Percentiles rank a stretch among this genome's conserved stretches.
phyloP scores from a whole-genome alignment of 345 rosid genomes.

The Gynandropsis gynandra region DNA sequence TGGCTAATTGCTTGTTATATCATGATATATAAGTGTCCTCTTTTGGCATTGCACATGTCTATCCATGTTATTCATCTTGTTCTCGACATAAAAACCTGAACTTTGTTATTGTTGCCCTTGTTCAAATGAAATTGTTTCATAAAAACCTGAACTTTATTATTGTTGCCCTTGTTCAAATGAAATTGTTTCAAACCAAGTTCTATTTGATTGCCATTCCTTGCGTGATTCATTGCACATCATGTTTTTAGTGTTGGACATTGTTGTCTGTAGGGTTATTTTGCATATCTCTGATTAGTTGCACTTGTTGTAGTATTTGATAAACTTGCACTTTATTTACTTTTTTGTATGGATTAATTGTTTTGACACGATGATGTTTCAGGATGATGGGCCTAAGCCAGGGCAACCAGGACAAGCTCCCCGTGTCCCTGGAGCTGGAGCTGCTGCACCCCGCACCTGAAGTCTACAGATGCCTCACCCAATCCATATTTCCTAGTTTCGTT shows the following conservation, averaged over 20 bases:
- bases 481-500: too few species aligned
- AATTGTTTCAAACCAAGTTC: too few species aligned
- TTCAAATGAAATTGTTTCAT: too few species aligned
- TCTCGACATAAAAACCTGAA: too few species aligned
- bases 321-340: not conserved
- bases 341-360: not conserved
- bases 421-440: constrained; percentile 44
- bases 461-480: not conserved
- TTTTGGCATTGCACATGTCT: too few species aligned
- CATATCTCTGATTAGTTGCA: not conserved
- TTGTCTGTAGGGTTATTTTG: not conserved
- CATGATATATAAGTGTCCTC: too few species aligned
- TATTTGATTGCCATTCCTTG: too few species aligned
- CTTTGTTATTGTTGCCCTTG: too few species aligned
- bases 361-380: constrained; percentile 36
- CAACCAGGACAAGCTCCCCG: constrained; percentile 63
- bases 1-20: not conserved
- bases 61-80: too few species aligned
- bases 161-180: too few species aligned
- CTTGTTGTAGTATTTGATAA: not conserved
- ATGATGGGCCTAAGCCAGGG: constrained; percentile 51
- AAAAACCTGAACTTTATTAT: too few species aligned
- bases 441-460: constrained; percentile 46
- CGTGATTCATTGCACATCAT: not conserved
- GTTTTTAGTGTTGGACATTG: not conserved